Percentiles rank a stretch among this genome's conserved stretches.
phyloP scores from a whole-genome alignment of 2,329 filamentous ascomycete species.

The Tolypocladium tundrense region DNA sequence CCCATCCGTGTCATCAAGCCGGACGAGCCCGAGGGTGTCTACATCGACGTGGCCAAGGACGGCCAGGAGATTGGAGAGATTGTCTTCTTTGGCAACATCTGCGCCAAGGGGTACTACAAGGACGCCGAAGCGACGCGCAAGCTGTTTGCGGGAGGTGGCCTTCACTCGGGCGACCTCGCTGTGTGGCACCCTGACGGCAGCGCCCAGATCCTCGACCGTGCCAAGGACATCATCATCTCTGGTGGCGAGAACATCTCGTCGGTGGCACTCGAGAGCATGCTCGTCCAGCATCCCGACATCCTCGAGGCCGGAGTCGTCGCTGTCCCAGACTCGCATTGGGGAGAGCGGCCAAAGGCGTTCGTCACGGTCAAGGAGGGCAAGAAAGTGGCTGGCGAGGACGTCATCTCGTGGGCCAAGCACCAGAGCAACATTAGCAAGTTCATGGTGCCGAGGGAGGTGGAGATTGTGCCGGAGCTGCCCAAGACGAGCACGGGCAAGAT shows the following conservation, averaged over 20 bases:
- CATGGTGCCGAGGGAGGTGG: constrained; percentile 68
- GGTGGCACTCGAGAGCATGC: constrained; percentile 81
- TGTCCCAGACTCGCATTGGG: constrained; percentile 83
- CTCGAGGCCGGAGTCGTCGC: constrained; percentile 88
- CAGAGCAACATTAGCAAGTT: constrained; percentile 77
- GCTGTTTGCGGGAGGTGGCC: constrained; percentile 75
- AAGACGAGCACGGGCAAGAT: constrained; percentile 98
- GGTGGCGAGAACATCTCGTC: constrained; percentile 96
- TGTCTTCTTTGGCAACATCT: constrained; percentile 85
- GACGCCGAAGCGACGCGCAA: constrained; percentile 77
- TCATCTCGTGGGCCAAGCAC: constrained; percentile 80
- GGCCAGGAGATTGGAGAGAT: constrained; percentile 47
- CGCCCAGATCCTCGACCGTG: constrained; percentile 83
- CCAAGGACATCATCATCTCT: constrained; percentile 97
- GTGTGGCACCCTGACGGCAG: constrained; percentile 89
- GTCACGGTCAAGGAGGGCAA: constrained; percentile 68
- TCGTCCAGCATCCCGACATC: constrained; percentile 78
- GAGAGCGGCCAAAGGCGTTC: constrained; percentile 91
- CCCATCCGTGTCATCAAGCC: constrained; percentile 75
- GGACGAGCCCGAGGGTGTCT: constrained; percentile 53
- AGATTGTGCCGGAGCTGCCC: constrained; percentile 77
- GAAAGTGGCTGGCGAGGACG: constrained; percentile 36
- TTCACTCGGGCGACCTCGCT: constrained; percentile 86
- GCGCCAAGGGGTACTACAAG: constrained; percentile 84
- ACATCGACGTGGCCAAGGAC: constrained; percentile 36